These are phyloP conservation scores for Lagenidium sp. DNA, from an alignment of 352 stramenopile species.

Conservation along the genomic window DNA sequence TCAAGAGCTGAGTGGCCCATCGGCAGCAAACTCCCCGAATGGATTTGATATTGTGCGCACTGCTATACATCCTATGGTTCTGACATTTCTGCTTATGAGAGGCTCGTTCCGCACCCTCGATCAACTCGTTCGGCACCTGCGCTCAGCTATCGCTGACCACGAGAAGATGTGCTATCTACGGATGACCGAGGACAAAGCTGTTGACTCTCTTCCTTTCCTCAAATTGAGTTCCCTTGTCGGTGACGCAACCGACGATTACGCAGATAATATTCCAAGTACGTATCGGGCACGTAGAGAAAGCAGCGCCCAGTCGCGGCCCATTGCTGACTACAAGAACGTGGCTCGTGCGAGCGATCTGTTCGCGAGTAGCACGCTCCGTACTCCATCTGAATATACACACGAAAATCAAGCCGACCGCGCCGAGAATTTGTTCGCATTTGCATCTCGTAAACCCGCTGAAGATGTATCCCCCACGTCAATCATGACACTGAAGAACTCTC, in stretches of 20 bases:
- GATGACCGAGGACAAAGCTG: slow-evolving; percentile 48
- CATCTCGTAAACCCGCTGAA: no score
- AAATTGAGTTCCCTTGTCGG: slow-evolving; percentile 37
- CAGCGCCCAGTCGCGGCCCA: neutral
- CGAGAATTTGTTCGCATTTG: no score
- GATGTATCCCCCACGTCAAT: no score
- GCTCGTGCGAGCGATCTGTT: slow-evolving; percentile 70
- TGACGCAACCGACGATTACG: slow-evolving; percentile 15
- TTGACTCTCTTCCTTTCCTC: slow-evolving; percentile 41
- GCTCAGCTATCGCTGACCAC: slow-evolving; percentile 44
- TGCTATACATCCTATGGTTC: slow-evolving; percentile 40
- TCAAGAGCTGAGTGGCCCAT: slow-evolving; percentile 25
- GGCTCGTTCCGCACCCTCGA: slow-evolving; percentile 60
- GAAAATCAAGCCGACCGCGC: no score
- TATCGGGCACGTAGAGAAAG: slow-evolving; percentile 15
- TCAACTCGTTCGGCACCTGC: slow-evolving; percentile 42
- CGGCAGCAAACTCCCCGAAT: no score
- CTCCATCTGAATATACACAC: no score
- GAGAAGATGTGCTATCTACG: slow-evolving; percentile 71
- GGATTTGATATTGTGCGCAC: slow-evolving; percentile 6
- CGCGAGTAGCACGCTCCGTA: no score
- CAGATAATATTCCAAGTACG: slow-evolving; percentile 9
- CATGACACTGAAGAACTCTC: neutral
- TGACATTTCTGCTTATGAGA: slow-evolving; percentile 63
- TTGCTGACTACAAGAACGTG: no score